These are phyloP conservation scores for Penicillium sp. DNA, from an alignment of 2,329 filamentous ascomycete species.

Conservation along the genomic window DNA sequence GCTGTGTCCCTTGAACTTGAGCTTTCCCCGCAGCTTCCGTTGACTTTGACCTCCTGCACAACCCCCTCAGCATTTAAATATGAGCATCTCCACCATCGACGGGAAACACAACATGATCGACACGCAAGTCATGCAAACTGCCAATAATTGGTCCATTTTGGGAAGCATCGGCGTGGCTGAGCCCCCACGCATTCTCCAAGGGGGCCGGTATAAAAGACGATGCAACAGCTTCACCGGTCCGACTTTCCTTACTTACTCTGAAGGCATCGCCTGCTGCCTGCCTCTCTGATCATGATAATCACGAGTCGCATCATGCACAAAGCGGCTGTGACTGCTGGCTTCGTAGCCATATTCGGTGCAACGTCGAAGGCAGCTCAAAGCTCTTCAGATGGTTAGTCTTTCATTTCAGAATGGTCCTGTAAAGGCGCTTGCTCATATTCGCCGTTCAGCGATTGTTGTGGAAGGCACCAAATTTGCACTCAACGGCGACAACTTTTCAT, in stretches of 20 bases:
- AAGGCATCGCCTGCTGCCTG: neutral
- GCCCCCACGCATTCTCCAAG: neutral
- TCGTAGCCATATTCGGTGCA: neutral
- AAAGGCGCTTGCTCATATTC: neutral
- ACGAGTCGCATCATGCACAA: neutral
- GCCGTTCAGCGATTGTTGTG: constrained; percentile 52
- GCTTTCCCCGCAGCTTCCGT: neutral
- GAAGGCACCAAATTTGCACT: constrained; percentile 59
- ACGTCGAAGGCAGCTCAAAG: neutral
- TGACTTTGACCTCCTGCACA: neutral
- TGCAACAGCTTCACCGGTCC: neutral
- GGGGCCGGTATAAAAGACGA: neutral
- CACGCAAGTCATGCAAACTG: neutral
- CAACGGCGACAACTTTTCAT: constrained; percentile 59
- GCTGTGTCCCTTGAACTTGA: neutral
- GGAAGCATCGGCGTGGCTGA: neutral
- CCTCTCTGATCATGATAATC: neutral
- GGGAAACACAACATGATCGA: neutral
- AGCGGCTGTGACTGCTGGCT: neutral
- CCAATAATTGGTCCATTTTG: neutral
- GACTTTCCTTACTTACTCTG: neutral
- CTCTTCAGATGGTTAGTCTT: neutral
- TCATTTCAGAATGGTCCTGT: neutral
- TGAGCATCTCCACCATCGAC: neutral
- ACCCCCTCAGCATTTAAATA: neutral